Base-by-base conservation (phyloP, 306 rosid genomes). In the Pachyrhizus erosus region DNA sequence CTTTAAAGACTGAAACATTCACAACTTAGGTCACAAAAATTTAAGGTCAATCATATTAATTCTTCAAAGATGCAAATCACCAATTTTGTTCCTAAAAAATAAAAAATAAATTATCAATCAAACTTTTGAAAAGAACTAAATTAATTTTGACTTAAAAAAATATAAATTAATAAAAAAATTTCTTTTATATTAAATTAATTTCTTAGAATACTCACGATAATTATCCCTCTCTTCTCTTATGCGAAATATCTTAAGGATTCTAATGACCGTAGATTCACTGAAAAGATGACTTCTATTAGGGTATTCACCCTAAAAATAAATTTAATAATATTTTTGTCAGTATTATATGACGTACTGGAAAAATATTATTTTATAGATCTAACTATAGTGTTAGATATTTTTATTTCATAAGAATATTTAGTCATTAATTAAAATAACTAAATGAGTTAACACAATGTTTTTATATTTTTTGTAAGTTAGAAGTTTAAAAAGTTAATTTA, bases 231-330 rank as follows among this genome's bases (percentile, higher is more conserved):
- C n/a, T 33, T 72, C 21, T 34, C 9, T 2, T 60, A 13, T 29
- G 71, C 0, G 11, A 9, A 37, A 46, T 71, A 61, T 34, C 34
- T 37, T 74, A 75, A 40, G 26, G 37, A 17, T 52, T 52, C 39
- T 15, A 61, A 5, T 77, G 88, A 52, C 86, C 17, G 9, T 13
- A 65, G 46, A 55, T 24, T 55, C 55, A 55, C 64, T 18, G 82
- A 74, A 72, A 73, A 65, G 87, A 72, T 80, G 52, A 62, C 26
- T 43, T 43, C 7, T 31, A 58, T 1, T 12, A 15, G 14, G 34
- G 55, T 0, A 40, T 26, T 18, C 40, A 66, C 31, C 26, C 40
- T 12, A 20, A 57, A 57, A 52, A 76, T 20, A 85, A 70, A 42
- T 81, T 58, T 85, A 57, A 33, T 77, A 72, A 55, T 40, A 40